Base-by-base conservation (phyloP, 1,284 basidiomycete species). In the Moesziomyces sp. region DNA sequence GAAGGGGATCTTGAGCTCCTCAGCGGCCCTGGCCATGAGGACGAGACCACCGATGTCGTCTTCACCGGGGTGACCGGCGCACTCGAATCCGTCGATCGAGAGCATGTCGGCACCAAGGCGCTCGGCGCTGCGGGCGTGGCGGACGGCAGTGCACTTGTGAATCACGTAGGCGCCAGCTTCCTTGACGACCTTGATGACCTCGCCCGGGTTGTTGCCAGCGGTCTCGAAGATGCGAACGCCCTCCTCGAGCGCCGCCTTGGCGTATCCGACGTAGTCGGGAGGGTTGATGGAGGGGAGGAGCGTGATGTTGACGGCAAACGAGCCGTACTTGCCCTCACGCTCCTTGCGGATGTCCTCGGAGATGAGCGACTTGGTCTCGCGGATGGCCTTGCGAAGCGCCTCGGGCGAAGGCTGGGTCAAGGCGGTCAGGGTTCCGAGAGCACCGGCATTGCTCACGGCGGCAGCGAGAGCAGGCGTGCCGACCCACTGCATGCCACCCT, bases 1-100 rank as follows among this genome's bases (percentile, higher is more conserved):
- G 84, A 90, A 97, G 5, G 94, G 94, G 48, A 92, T 87, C 55
- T 89, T 89, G 61, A 97, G 86, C 78, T 95, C 92, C 79, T 93
- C 89, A 2, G 91, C 92, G 1, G 95, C 93, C 55, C 93, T 89
- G 3, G 94, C 94, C 77, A 94, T 92, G 84, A 97, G 85, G 5
- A 97, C 91, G n/a, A 97, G 82, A 6, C 92, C 93, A 11, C 93
- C 93, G 38, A 97, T 92, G 84, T 97, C 95, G 59, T 97, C 92
- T 83, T 97, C 95, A 67, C 94, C 94, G 6, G 94, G 94, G 84
- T 97, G 93, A 30, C 94, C 94, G 42, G 93, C 93, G 81, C 91
- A 91, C 53, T 92, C 82, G 34, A 79, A 80, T 24, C 82, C 82
- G 51, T 83, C 82, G 52, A 83, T 83, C 46, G 74, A 78, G 30